These are phyloP conservation scores for Aspergillus tamarii DNA, from an alignment of 2,329 filamentous ascomycete species.

Conservation along the genomic window DNA sequence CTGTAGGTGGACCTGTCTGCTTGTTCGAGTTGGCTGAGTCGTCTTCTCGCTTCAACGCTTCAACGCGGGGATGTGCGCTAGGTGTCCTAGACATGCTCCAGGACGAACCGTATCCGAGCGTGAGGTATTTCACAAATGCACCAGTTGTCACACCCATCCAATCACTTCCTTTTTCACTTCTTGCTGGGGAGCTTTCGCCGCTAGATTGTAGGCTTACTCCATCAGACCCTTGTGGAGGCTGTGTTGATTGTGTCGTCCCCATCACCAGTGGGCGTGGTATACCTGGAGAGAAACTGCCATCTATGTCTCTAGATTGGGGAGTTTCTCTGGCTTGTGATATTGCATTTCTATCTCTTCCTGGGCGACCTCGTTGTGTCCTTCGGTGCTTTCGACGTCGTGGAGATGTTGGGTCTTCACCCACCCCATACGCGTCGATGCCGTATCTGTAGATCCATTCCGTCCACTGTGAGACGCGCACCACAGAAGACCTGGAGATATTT, in stretches of 20 bases:
- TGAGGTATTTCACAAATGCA: slow-evolving; percentile 53
- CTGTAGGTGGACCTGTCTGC: not conserved
- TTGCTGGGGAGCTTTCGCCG: slow-evolving; percentile 20
- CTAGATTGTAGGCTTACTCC: slow-evolving; percentile 18
- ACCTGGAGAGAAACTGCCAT: slow-evolving; percentile 38
- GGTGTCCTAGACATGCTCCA: slow-evolving; percentile 45
- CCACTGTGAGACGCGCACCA: slow-evolving; percentile 79
- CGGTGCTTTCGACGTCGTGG: slow-evolving; percentile 54
- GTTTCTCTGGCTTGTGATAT: not conserved
- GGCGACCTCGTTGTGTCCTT: slow-evolving; percentile 33
- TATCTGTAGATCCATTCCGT: slow-evolving; percentile 85
- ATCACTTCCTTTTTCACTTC: slow-evolving; percentile 28
- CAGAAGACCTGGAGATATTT: slow-evolving; percentile 68
- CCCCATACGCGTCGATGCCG: slow-evolving; percentile 82
- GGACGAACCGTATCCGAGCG: slow-evolving; percentile 52
- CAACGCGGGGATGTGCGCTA: slow-evolving; percentile 29
- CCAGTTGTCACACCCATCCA: slow-evolving; percentile 43
- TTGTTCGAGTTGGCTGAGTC: slow-evolving; percentile 6
- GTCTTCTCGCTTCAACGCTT: slow-evolving; percentile 28
- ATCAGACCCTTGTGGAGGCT: slow-evolving; percentile 19
- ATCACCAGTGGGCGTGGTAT: slow-evolving; percentile 50
- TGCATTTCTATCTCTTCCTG: slow-evolving; percentile 15
- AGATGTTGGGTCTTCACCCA: slow-evolving; percentile 76
- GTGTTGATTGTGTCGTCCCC: slow-evolving; percentile 23
- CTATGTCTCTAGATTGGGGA: slow-evolving; percentile 22